Evolutionary conservation across 441 rosid genomes (phyloP), one percentile per base, ranked within the genome.

Genomic region (Populus tomentosa): DNA sequence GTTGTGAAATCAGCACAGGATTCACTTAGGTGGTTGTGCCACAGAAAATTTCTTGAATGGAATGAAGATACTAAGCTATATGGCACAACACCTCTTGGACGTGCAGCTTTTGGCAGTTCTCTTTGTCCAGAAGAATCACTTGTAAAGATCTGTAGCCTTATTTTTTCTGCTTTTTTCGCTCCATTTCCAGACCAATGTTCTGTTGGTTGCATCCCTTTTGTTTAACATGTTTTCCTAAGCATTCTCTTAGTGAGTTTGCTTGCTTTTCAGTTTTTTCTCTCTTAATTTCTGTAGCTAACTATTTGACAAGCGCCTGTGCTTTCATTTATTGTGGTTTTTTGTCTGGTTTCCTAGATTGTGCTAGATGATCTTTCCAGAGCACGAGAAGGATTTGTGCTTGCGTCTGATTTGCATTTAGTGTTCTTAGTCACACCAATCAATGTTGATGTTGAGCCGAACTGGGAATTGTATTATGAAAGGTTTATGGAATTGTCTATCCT

Each of bases 1-100:
- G 99, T 96, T 71, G 98, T 96, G 73, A 96, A 88, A 90, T 94
- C 99, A 83, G 99, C 98, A 26, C 98, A 94, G 86, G 99, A 96
- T 81, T 96, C 99, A 79, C 98, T 96, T 80, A 88, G 97, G 80
- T 94, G 99, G 99, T 83, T 96, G 87, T 94, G 99, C 83, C 97
- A 87, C 77, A 85, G 79, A 85, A 96, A 90, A 78, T 94, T 96
- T 87, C 93, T 96, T 71, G 97, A 92, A 76, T 96, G 99, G 99
- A 90, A 89, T 88, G 97, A 94, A 81, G 95, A 94, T 78, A 92
- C 94, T 42, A 92, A 92, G 86, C 85, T 94, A 87, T 96, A 94
- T 77, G 81, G 90, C 79, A 81, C 94, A 73, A 91, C 98, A 69
- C 94, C 99, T 75, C 99, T 96, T 23, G 99, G 99, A 75, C 96